Base-by-base conservation (phyloP, 345 rosid species). In the sweet orange (Citrus sinensis) region DNA sequence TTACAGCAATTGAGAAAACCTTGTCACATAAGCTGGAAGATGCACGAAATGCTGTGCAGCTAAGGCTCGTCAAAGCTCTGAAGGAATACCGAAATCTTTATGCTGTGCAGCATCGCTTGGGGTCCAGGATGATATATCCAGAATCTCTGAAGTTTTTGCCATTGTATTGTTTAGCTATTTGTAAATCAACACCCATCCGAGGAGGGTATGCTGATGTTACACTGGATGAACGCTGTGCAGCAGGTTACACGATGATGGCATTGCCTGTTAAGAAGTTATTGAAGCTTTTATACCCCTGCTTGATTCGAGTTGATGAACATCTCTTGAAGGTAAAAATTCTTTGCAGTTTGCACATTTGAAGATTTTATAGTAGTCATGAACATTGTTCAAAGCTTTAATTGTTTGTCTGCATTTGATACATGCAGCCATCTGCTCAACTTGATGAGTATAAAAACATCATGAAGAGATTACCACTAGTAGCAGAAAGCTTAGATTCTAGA, bases 241-340 rank as follows among this genome's bases (percentile, higher is more conserved):
- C 91, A 37, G 97, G 99, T 78, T 91, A 86, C 85, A 92, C 97
- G n/a, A 88, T 92, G 96, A 93, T 94, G 98, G 92, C 98, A 40
- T 82, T 97, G 77, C 96, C 99, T 73, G 98, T 91, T 40, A 91
- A 93, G 79, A 93, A 83, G 74, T 85, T 97, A 84, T 75, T 97
- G 88, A 94, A 97, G 83, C 91, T 91, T 68, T 84, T 97, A 65
- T 97, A 97, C 85, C 99, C 99, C 66, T 83, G 75, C 87, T 87
- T 97, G 88, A 78, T 93, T 79, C 92, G 97, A 74, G 81, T 94
- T 75, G 99, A 97, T 78, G 97, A 92, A 80, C 85, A 83, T 88
- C 96, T 97, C 56, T 77, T 84, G 56, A 89, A 92, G 98, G 99
- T 94, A 67, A 80, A 32, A 49, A 46, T 60, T 40, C 51, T 46